phyloP scores from a whole-genome alignment of 176 grass and related monocot genomes.

The Puya raimondii region DNA sequence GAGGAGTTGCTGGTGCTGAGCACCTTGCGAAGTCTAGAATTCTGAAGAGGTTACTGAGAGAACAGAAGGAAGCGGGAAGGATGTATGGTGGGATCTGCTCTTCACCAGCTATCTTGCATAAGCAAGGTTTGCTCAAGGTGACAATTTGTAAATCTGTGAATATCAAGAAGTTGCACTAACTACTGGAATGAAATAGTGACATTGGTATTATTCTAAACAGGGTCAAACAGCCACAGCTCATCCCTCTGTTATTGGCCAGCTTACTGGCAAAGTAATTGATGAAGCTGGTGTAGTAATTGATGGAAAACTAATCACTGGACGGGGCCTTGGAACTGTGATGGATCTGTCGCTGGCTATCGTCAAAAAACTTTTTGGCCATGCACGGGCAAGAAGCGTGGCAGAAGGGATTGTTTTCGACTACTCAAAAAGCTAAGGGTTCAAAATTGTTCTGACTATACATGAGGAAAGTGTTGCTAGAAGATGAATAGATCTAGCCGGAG shows the following conservation, averaged over 20 bases:
- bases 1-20: constrained; percentile 51
- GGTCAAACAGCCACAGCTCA: constrained; percentile 55
- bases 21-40: constrained; percentile 50
- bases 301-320: constrained; percentile 74
- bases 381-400: constrained; percentile 62
- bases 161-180: constrained; percentile 5
- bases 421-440: constrained; percentile 31
- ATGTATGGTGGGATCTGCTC: constrained; percentile 72
- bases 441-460: not conserved
- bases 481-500: not conserved
- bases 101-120: constrained; percentile 52
- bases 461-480: constrained; percentile 1
- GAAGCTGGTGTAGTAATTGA: constrained; percentile 62
- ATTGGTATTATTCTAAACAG: constrained; percentile 27
- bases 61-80: constrained; percentile 52
- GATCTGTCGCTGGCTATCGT: constrained; percentile 69
- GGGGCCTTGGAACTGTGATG: constrained; percentile 48
- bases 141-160: constrained; percentile 14
- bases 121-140: constrained; percentile 82
- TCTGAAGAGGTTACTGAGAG: constrained; percentile 63
- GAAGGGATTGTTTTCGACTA: constrained; percentile 91
- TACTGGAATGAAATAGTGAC: constrained; percentile 20
- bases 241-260: constrained; percentile 35
- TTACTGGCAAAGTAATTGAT: constrained; percentile 42
- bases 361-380: constrained; percentile 63